phyloP scores from a whole-genome alignment of 257 asterid species.

The Echium plantagineum region DNA sequence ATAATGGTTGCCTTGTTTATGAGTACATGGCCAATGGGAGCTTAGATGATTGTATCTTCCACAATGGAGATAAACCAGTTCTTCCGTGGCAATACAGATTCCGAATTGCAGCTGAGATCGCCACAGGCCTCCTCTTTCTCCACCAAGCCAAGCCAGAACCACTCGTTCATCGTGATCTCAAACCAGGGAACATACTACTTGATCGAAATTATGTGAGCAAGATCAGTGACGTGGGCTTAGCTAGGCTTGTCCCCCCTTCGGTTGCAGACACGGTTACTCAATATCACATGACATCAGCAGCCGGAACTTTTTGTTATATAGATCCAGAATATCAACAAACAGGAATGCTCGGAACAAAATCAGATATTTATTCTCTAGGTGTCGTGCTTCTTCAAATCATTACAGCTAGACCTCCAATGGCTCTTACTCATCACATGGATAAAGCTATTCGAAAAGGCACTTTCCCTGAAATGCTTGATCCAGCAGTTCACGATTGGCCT shows the following conservation, averaged over 20 bases:
- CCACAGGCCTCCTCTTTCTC: slow-evolving; percentile 76
- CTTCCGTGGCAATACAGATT: slow-evolving; percentile 83
- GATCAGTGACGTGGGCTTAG: slow-evolving; percentile 86
- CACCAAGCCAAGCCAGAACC: slow-evolving; percentile 95
- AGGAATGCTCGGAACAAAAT: slow-evolving; percentile 79
- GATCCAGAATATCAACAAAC: slow-evolving; percentile 95
- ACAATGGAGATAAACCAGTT: slow-evolving; percentile 49
- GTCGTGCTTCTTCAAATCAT: slow-evolving; percentile 73
- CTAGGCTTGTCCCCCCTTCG: slow-evolving; percentile 89
- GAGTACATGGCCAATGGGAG: slow-evolving; percentile 92
- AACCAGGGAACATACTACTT: slow-evolving; percentile 77
- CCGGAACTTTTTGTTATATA: slow-evolving; percentile 90
- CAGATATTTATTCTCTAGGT: slow-evolving; percentile 87
- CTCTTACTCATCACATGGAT: slow-evolving; percentile 75
- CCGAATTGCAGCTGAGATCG: slow-evolving; percentile 87
- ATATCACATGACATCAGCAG: slow-evolving; percentile 86
- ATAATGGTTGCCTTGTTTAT: slow-evolving; percentile 79
- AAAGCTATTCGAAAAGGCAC: slow-evolving; percentile 77
- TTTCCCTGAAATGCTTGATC: slow-evolving; percentile 65
- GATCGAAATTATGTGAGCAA: slow-evolving; percentile 86
- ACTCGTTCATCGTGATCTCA: slow-evolving; percentile 80
- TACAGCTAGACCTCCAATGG: slow-evolving; percentile 87
- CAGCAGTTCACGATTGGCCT: slow-evolving; percentile 71
- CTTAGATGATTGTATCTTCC: slow-evolving; percentile 72
- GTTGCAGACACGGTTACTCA: slow-evolving; percentile 87